A percentile compares a stretch with the other conserved stretches of the same genome.
Conservation (phyloP, 2,329 filamentous ascomycete genomes). For the Aspergillus cejpii region DNA sequence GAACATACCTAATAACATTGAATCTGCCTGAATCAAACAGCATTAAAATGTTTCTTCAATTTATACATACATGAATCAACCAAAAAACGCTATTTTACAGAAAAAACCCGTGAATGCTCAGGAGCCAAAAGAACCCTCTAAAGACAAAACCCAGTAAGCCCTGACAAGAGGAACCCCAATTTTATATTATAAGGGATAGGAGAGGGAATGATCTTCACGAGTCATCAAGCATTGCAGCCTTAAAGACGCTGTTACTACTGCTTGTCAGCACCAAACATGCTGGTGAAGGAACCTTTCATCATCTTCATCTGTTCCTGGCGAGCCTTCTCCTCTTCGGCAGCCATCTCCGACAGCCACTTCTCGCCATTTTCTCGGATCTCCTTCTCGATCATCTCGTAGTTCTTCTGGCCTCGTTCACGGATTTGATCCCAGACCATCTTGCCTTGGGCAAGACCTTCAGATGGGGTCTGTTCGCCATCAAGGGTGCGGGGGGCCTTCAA, state of each 20-base stretch:
- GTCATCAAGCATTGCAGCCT: conserved; percentile 5
- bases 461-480: conserved; percentile 63
- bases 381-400: conserved; percentile 82
- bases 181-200: conserved; percentile 18
- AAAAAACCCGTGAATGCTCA: conserved; percentile 26
- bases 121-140: conserved; percentile 25
- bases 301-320: conserved; percentile 86
- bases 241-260: conserved; percentile 18
- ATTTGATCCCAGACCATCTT: conserved; percentile 97
- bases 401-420: conserved; percentile 80
- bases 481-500: conserved; percentile 60
- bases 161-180: conserved; percentile 14
- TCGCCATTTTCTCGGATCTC: conserved; percentile 90
- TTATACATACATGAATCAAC: conserved; percentile 22
- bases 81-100: conserved; percentile 33
- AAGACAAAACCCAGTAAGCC: conserved; percentile 21
- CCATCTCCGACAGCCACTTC: conserved; percentile 93
- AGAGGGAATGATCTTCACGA: conserved; percentile 8
- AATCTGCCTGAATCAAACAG: not conserved
- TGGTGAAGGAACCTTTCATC: conserved; percentile 73
- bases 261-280: conserved; percentile 45
- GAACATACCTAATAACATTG: not conserved
- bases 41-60: conserved; percentile 17
- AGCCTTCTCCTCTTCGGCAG: conserved; percentile 75
- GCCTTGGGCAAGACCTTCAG: conserved; percentile 76